Base-by-base conservation (phyloP, 352 stramenopile genomes). In the Phytopythium cucurbitacearum region DNA sequence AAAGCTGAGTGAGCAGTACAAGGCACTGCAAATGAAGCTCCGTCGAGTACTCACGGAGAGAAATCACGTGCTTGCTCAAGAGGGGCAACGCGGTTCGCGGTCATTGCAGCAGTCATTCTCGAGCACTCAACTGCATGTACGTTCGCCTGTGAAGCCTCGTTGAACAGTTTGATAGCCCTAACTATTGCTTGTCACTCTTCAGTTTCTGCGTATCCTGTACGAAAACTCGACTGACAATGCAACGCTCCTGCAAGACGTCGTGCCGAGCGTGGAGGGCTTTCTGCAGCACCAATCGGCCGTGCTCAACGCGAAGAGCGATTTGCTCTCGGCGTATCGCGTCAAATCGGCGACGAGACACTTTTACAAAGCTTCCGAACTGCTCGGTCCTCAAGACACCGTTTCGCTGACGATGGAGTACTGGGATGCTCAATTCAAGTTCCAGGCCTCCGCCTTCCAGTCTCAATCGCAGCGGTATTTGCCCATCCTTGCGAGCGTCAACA, bases 151-250 rank as follows among this genome's bases (percentile, higher is more conserved):
- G 4, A 13, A 2, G 7, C n/a, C 37, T 28, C 44, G 3, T 38
- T 28, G 15, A 5, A 28, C 21, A 21, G 13, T 48, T 4, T 48
- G 44, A 10, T 21, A 13, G 13, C 9, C 6, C 9, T 21, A 21
- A 35, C 21, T 28, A 28, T 12, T 32, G 7, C 3, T 13, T 50
- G 44, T 4, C 9, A 4, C 28, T 39, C 28, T 7, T n/a, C 10
- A 53, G 48, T 45, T 53, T 21, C 48, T 53, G 16, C 16, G 38
- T 11, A 38, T 53, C 37, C 36, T 53, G 37, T 53, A 53, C 16
- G 48, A 53, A 12, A 45, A 32, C 36, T 46, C 48, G 38, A 13
- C 37, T 13, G 48, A 53, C 36, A 7, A 38, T 16, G 3, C 48
- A 16, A 11, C 38, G 15, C 36, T 53, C 4, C 8, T 39, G 37